These are phyloP conservation scores for Starmerella tilneyi DNA, from an alignment of 805 yeast genomes.

Conservation along the genomic window DNA sequence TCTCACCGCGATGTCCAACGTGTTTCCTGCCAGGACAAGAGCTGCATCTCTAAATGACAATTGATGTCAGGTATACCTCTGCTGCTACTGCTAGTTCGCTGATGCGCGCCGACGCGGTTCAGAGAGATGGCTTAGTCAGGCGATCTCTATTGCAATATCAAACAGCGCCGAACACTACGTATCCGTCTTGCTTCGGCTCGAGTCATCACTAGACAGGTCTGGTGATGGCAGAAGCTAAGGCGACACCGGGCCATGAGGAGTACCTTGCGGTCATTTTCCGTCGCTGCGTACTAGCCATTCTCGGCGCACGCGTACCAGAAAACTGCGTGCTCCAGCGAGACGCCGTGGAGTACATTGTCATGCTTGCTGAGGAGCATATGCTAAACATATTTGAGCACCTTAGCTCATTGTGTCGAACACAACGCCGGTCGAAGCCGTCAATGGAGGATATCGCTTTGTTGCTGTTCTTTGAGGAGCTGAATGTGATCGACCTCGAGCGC, in stretches of 20 bases:
- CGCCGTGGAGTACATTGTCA: conserved; percentile 27
- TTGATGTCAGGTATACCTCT: no score
- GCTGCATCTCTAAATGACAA: no score
- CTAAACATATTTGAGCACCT: conserved; percentile 25
- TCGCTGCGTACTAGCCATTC: conserved; percentile 27
- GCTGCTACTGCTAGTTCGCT: no score
- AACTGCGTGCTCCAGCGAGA: conserved; percentile 21
- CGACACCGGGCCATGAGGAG: conserved; percentile 18
- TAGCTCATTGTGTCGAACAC: conserved; percentile 27
- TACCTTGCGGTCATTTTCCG: conserved; percentile 24
- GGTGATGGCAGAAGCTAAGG: conserved; percentile 4
- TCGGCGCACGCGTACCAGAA: conserved; percentile 18
- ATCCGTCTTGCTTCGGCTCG: background rate
- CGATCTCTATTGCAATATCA: background rate
- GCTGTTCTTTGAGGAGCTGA: conserved; percentile 28
- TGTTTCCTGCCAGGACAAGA: no score
- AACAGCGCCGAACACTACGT: background rate
- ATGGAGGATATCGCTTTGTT: conserved; percentile 30
- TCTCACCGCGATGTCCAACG: no score
- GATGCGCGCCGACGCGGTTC: no score
- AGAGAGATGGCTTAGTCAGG: no score
- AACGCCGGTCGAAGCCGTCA: conserved; percentile 31
- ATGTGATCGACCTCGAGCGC: conserved; percentile 28
- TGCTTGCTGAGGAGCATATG: conserved; percentile 31
- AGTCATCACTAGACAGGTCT: background rate